These are phyloP conservation scores for Strigomonas galati DNA, from an alignment of 208 protist species.

Conservation along the genomic window DNA sequence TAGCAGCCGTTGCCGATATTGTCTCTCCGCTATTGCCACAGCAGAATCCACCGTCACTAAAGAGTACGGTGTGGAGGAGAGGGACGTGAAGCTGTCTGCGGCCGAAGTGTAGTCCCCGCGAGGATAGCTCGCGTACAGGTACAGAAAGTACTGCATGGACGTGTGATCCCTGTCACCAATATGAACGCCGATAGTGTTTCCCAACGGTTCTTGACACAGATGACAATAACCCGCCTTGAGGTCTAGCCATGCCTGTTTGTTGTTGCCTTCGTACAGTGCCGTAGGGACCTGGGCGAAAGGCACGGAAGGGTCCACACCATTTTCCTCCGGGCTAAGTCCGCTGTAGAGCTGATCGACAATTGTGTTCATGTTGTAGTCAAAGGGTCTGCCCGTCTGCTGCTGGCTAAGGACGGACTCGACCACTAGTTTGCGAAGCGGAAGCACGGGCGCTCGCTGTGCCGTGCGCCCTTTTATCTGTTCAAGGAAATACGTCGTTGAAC, in stretches of 20 bases:
- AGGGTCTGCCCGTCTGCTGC: neutral
- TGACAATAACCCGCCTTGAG: conserved; percentile 62
- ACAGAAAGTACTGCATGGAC: conserved; percentile 79
- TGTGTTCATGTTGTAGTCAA: neutral
- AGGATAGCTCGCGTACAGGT: conserved; percentile 66
- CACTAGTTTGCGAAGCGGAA: too few relatives aligned
- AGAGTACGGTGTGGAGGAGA: neutral
- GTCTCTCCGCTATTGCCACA: too few relatives aligned
- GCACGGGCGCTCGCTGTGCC: too few relatives aligned
- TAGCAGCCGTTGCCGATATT: too few relatives aligned
- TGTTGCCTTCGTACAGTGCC: conserved; percentile 73
- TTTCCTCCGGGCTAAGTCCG: conserved; percentile 33
- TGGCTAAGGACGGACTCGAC: too few relatives aligned
- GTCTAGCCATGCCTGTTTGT: conserved; percentile 79
- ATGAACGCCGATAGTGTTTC: conserved; percentile 50
- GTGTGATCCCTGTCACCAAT: conserved; percentile 80
- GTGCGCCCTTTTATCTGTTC: too few relatives aligned
- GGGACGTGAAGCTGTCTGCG: conserved; percentile 7
- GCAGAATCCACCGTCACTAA: neutral
- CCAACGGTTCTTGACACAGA: conserved; percentile 80
- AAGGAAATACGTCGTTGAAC: too few relatives aligned
- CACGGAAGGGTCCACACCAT: conserved; percentile 25
- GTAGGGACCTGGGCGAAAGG: conserved; percentile 20
- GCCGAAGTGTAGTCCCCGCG: conserved; percentile 25
- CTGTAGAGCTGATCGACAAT: conserved; percentile 25